These are phyloP conservation scores for Purshia tridentata DNA, from an alignment of 306 rosid species.

Conservation along the genomic window DNA sequence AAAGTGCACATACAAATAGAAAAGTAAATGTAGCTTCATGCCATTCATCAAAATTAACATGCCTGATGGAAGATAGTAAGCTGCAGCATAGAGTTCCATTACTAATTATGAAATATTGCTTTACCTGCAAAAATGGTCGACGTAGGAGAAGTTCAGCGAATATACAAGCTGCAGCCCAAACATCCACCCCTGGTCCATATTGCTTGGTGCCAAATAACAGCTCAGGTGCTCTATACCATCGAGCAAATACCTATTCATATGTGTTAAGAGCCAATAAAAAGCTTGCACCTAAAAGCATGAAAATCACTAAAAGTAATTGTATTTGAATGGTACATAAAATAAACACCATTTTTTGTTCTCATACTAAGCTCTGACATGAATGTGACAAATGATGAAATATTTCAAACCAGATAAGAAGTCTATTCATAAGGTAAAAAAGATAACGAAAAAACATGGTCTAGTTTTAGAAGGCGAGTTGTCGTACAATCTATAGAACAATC, in stretches of 20 bases:
- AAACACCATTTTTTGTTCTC: not conserved
- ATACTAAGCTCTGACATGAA: not conserved
- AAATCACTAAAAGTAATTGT: not conserved
- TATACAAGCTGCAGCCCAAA: slow-evolving; percentile 98
- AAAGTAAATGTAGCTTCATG: not conserved
- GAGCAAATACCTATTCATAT: slow-evolving; percentile 75
- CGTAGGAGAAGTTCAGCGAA: slow-evolving; percentile 92
- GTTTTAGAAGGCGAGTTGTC: not conserved
- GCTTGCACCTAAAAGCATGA: not conserved
- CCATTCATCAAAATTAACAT: not conserved
- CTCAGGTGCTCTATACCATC: slow-evolving; percentile 99
- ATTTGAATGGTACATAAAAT: not conserved
- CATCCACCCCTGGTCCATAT: slow-evolving; percentile 94
- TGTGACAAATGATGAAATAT: not conserved
- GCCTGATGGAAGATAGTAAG: not conserved
- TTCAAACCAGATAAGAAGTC: not conserved
- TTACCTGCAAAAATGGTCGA: slow-evolving; percentile 90
- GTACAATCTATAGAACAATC: not conserved
- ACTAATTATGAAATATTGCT: not conserved
- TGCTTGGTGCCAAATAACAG: slow-evolving; percentile 90
- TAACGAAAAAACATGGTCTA: not conserved
- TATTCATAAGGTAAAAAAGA: not conserved
- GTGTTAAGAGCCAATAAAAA: slow-evolving; percentile 13
- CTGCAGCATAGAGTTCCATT: not conserved
- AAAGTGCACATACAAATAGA: not conserved